Base-by-base conservation (phyloP, 1,139 yeast genomes). In the Hanseniaspora uvarum region DNA sequence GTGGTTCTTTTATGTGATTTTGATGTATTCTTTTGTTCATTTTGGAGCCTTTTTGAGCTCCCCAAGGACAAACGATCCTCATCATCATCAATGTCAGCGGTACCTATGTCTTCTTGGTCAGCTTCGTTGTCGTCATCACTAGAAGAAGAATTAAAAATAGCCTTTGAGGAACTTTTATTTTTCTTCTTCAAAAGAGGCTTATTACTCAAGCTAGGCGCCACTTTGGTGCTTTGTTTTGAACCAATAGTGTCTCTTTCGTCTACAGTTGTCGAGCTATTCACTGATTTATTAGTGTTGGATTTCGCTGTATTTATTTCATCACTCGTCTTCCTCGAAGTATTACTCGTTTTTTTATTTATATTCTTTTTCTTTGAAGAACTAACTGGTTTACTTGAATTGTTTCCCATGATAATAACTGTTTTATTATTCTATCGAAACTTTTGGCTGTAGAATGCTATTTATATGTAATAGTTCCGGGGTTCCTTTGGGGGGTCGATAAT, bases 321-420 rank as follows among this genome's bases (percentile, higher is more conserved):
- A 40, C 19, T 52, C 2, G 33, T 8, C 46, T 40, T 49, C 23
- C 21, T 41, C 26, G 37, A n/a, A 33, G 30, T 24, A 16, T 28
- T 18, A 18, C 4, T 16, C 7, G 26, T 1, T 14, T 37, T 43
- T n/a, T 23, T 36, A 8, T 28, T 49, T 12, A 3, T 16, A 10
- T 23, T 37, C 33, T 43, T 43, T 23, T 44, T 44, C 26, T 44
- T 44, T 30, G 46, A 44, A 33, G 38, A 31, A 21, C 28, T 31
- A 12, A 50, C 33, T 14, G 53, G 53, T 23, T 50, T 50, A 37
- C 53, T 50, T 26, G 53, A 50, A 34, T 43, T 50, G 19, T 50
- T 50, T 21, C 52, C 57, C 60, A 46, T 59, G 56, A 5, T 31
- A 14, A 31, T 5, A 31, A 31, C 6, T 19, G n/a, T 37, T 37